Evolutionary conservation across 129 eudicot species (phyloP).

Genomic region (Flaveria linearis): DNA sequence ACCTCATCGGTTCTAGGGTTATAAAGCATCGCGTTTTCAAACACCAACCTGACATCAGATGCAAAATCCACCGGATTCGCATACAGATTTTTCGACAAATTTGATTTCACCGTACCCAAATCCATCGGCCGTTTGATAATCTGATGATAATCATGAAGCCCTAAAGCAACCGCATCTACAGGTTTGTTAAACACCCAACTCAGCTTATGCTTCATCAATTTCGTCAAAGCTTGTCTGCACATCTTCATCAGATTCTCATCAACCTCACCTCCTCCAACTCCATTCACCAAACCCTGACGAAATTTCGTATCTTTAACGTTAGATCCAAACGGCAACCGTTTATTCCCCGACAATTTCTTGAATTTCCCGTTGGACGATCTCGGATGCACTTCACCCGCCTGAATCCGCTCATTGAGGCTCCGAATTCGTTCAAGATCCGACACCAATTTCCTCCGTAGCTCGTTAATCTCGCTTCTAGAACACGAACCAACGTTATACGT

Average conservation of each 20-base stretch:
- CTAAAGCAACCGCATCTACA: conserved; percentile 69
- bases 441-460: conserved; percentile 56
- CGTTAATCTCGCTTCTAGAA: conserved; percentile 52
- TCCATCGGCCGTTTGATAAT: conserved; percentile 89
- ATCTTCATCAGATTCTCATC: conserved; percentile 56
- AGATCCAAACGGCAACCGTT: conserved; percentile 43
- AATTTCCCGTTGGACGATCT: conserved; percentile 43
- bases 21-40: conserved; percentile 81
- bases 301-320: conserved; percentile 36
- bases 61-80: conserved; percentile 60
- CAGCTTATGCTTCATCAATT: conserved; percentile 61
- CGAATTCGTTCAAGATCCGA: conserved; percentile 71
- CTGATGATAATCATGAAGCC: conserved; percentile 81
- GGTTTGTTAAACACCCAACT: conserved; percentile 67
- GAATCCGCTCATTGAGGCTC: conserved; percentile 62
- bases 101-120: conserved; percentile 83
- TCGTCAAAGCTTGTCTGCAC: conserved; percentile 61
- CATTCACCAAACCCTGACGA: conserved; percentile 19
- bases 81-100: conserved; percentile 50
- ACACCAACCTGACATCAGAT: conserved; percentile 71
- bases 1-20: conserved; percentile 84
- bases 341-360: conserved; percentile 54
- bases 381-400: conserved; percentile 51
- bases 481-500: conserved; percentile 51
- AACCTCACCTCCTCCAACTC: conserved; percentile 4